phyloP scores from a whole-genome alignment of 306 rosid species.

The Cucurbita maxima region DNA sequence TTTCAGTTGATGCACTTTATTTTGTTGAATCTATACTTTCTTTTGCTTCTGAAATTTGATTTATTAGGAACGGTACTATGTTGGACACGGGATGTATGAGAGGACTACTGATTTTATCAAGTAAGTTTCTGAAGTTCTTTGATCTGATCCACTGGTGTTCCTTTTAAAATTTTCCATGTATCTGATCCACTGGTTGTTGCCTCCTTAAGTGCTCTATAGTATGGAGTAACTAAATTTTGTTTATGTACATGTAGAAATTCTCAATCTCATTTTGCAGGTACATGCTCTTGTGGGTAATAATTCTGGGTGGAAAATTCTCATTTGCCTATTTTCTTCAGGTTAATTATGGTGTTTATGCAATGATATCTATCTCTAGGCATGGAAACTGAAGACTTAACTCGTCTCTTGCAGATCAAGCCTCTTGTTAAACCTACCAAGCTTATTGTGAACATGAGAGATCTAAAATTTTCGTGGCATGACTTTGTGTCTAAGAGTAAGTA shows the following conservation, averaged over 20 bases:
- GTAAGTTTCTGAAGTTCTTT: conserved; percentile 26
- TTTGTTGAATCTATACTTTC: conserved; percentile 2
- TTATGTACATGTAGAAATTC: not conserved
- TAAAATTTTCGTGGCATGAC: conserved; percentile 74
- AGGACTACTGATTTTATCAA: conserved; percentile 72
- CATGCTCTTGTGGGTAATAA: conserved; percentile 69
- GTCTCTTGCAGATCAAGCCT: conserved; percentile 58
- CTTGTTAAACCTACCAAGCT: conserved; percentile 53
- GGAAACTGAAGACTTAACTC: not conserved
- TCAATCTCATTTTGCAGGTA: conserved; percentile 37
- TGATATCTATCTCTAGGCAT: not conserved
- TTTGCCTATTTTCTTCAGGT: conserved; percentile 97
- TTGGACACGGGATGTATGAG: conserved; percentile 96
- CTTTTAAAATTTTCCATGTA: not conserved
- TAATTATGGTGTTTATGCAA: not conserved
- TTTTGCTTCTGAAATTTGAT: conserved; percentile 7
- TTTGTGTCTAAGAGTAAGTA: conserved; percentile 60
- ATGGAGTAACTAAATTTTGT: not conserved
- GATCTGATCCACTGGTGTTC: not conserved
- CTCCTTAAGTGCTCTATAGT: not conserved
- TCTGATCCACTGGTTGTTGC: not conserved
- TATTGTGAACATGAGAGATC: conserved; percentile 17
- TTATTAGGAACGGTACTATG: conserved; percentile 75
- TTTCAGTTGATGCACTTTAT: conserved; percentile 6
- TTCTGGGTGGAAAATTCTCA: conserved; percentile 63